Percentiles rank a stretch among this genome's conserved stretches.
Evolutionary conservation across 2,329 filamentous ascomycete genomes (phyloP).

Genomic region (Drechslerella dactyloides): DNA sequence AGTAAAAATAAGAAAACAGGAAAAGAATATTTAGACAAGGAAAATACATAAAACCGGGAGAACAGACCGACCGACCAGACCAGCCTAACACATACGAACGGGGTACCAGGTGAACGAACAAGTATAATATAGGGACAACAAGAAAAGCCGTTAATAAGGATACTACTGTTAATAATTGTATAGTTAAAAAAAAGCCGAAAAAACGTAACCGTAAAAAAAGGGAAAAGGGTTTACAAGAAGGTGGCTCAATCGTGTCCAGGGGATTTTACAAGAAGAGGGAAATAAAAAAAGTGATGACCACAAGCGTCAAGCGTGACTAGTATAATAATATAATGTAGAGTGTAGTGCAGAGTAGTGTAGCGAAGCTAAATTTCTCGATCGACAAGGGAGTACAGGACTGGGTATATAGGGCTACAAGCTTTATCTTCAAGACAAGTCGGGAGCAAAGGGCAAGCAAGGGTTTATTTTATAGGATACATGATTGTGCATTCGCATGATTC

Average conservation of each 20-base stretch:
- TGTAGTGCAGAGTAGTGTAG: background rate
- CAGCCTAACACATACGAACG: constrained; percentile 51
- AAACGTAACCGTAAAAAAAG: constrained; percentile 17
- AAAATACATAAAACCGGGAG: constrained; percentile 42
- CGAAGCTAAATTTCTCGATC: constrained; percentile 7
- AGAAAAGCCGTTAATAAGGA: constrained; percentile 43
- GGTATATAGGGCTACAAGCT: constrained; percentile 51
- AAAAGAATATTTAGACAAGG: constrained; percentile 31
- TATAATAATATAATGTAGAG: background rate
- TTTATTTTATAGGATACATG: constrained; percentile 49
- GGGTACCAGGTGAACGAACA: constrained; percentile 48
- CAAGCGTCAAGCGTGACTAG: background rate
- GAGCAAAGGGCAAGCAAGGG: constrained; percentile 18
- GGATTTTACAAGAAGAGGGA: background rate
- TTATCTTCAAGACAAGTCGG: constrained; percentile 26
- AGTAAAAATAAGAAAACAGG: background rate
- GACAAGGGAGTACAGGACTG: constrained; percentile 48
- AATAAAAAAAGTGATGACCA: background rate
- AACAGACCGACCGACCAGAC: constrained; percentile 47
- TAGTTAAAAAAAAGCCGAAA: background rate
- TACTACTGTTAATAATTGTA: constrained; percentile 47
- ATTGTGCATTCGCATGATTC: constrained; percentile 47
- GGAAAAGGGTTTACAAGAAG: constrained; percentile 12
- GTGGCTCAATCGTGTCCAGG: background rate
- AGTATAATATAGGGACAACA: constrained; percentile 47